Percentiles rank a stretch among this genome's conserved stretches.
These are phyloP conservation scores for Yamadazyma laniorum DNA, from an alignment of 805 yeast species.

Conservation along the genomic window DNA sequence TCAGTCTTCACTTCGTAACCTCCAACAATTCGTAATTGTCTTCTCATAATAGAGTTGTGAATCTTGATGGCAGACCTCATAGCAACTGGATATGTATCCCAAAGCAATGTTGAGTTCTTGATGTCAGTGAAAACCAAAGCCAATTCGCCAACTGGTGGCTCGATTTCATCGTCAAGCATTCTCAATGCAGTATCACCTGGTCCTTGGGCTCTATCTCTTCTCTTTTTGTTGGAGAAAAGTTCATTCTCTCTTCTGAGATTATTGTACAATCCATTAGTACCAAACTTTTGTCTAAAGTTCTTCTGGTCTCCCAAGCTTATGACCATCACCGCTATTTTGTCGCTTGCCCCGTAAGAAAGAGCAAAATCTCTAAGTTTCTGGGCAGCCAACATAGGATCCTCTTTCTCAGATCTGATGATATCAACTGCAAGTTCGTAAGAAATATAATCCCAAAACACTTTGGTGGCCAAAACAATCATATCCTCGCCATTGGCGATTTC, in stretches of 20 bases:
- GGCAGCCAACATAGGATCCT: slow-evolving; percentile 88
- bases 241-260: slow-evolving; percentile 39
- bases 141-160: slow-evolving; percentile 90
- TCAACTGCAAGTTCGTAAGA: slow-evolving; percentile 87
- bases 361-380: slow-evolving; percentile 93
- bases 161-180: slow-evolving; percentile 83
- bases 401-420: slow-evolving; percentile 75
- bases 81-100: slow-evolving; percentile 92
- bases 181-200: slow-evolving; percentile 69
- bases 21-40: slow-evolving; percentile 87
- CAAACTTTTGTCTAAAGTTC: slow-evolving; percentile 25
- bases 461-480: slow-evolving; percentile 78
- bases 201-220: slow-evolving; percentile 29
- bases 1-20: slow-evolving; percentile 99
- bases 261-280: slow-evolving; percentile 31
- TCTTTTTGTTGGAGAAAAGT: slow-evolving; percentile 34
- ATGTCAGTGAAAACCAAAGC: slow-evolving; percentile 98
- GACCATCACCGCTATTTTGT: slow-evolving; percentile 78
- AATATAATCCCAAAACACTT: slow-evolving; percentile 80
- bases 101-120: slow-evolving; percentile 84
- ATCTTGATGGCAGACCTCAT: slow-evolving; percentile 96
- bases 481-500: slow-evolving; percentile 71
- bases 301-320: slow-evolving; percentile 61
- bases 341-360: slow-evolving; percentile 82
- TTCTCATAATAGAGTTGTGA: slow-evolving; percentile 91